Evolutionary conservation across 2,329 filamentous ascomycete genomes (phyloP).

Genomic region (Basipetospora chlamydospora): DNA sequence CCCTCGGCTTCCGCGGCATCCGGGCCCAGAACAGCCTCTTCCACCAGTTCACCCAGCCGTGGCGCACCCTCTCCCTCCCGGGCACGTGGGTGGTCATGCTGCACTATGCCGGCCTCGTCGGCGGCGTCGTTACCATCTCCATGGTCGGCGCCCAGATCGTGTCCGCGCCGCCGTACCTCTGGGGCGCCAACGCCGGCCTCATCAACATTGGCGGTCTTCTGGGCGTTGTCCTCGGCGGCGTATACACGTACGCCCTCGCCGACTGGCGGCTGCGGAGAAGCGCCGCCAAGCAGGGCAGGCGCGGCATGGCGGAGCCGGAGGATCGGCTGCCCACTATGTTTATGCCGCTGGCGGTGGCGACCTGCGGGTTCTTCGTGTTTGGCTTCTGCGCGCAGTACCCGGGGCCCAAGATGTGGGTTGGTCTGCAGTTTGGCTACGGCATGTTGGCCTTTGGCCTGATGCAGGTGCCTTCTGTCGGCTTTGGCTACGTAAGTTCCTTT

Average conservation of each 20-base stretch:
- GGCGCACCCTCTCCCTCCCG: constrained; percentile 72
- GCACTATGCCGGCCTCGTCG: constrained; percentile 79
- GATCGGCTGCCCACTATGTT: constrained; percentile 17
- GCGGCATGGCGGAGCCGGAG: constrained; percentile 18
- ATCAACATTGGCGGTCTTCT: constrained; percentile 76
- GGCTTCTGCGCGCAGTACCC: constrained; percentile 21
- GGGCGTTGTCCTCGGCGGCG: constrained; percentile 67
- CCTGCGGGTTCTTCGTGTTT: constrained; percentile 20
- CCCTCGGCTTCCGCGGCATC: constrained; percentile 64
- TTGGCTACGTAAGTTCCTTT: constrained; percentile 20
- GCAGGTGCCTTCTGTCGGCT: constrained; percentile 23
- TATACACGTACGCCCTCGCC: constrained; percentile 55
- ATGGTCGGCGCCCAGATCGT: constrained; percentile 73
- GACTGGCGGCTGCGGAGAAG: constrained; percentile 58
- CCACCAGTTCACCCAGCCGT: constrained; percentile 52
- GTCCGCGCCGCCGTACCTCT: constrained; percentile 67
- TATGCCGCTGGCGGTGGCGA: constrained; percentile 15
- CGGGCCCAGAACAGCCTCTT: constrained; percentile 61
- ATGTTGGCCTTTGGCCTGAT: constrained; percentile 23
- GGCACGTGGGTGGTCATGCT: constrained; percentile 68
- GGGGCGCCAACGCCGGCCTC: constrained; percentile 71
- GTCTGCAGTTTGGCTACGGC: constrained; percentile 18
- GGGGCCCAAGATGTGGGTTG: constrained; percentile 17
- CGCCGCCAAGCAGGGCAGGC: constrained; percentile 55
- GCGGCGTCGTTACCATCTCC: constrained; percentile 88